phyloP scores from a whole-genome alignment of 2,329 filamentous ascomycete species.

The Exophiala calicioides region DNA sequence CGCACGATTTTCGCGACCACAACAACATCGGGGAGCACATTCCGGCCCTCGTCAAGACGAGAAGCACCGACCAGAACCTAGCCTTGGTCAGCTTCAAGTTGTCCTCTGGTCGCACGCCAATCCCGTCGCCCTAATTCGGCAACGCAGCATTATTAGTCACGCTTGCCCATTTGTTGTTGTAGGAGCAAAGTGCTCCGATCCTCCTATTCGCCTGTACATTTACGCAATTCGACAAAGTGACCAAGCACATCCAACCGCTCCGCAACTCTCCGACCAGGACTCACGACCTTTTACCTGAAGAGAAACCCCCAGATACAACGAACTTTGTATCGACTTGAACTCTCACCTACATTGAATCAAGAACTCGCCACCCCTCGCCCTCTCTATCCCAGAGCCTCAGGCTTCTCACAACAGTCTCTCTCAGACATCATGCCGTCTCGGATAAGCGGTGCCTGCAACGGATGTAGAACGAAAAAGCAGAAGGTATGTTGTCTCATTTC shows the following conservation, averaged over 20 bases:
- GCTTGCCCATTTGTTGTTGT: too few relatives aligned
- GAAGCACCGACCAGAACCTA: too few relatives aligned
- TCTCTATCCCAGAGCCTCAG: background rate
- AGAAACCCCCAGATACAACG: too few relatives aligned
- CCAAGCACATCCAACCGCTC: slow-evolving; percentile 13
- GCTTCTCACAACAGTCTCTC: background rate
- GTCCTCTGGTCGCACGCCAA: too few relatives aligned
- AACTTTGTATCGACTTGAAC: too few relatives aligned
- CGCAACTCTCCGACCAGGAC: slow-evolving; percentile 14
- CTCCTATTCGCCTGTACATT: slow-evolving; percentile 15
- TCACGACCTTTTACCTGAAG: slow-evolving; percentile 3
- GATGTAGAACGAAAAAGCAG: slow-evolving; percentile 45
- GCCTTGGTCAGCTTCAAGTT: too few relatives aligned
- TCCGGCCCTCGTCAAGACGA: too few relatives aligned
- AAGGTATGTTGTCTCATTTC: slow-evolving; percentile 36
- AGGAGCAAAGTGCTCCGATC: too few relatives aligned
- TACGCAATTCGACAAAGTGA: slow-evolving; percentile 14
- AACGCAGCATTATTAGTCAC: slow-evolving; percentile 17
- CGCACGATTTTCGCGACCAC: too few relatives aligned
- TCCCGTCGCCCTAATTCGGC: background rate
- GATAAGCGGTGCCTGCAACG: slow-evolving; percentile 45
- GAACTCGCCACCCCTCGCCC: background rate
- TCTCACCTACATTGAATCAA: background rate
- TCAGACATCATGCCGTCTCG: slow-evolving; percentile 36
- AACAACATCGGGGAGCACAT: too few relatives aligned